Conservation (phyloP, 78 protist genomes). For the Guillardia theta region DNA sequence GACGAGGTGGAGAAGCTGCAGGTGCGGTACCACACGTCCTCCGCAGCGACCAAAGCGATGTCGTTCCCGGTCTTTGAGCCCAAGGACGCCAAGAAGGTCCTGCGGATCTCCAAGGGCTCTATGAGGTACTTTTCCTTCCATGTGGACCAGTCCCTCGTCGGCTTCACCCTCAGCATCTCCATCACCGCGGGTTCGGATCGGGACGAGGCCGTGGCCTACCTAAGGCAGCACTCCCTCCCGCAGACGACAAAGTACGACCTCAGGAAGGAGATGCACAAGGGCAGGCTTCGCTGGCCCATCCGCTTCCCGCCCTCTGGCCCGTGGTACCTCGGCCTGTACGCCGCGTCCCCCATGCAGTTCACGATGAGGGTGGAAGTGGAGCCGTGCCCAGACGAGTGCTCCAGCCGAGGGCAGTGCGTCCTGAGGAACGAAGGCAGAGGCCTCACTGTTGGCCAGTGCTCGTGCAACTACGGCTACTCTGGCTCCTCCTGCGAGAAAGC, state of each 20-base stretch:
- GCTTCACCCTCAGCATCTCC: background rate
- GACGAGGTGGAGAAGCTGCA: background rate
- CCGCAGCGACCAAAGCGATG: background rate
- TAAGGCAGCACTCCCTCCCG: background rate
- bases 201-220: background rate
- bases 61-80: background rate
- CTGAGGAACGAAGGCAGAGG: background rate
- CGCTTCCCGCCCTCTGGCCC: background rate
- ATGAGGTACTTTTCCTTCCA: background rate
- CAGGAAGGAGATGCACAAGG: background rate
- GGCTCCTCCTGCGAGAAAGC: background rate
- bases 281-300: background rate
- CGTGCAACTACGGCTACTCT: background rate
- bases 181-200: background rate
- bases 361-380: background rate
- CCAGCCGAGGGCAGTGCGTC: background rate
- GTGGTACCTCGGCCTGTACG: background rate
- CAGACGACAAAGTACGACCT: background rate
- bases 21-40: background rate
- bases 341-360: background rate
- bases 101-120: background rate
- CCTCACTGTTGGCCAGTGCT: background rate
- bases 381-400: background rate
- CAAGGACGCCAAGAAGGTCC: background rate
- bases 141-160: background rate